Evolutionary conservation across 805 yeast species (phyloP), one percentile per base, ranked within the genome.

Genomic region (Metschnikowia matae): DNA sequence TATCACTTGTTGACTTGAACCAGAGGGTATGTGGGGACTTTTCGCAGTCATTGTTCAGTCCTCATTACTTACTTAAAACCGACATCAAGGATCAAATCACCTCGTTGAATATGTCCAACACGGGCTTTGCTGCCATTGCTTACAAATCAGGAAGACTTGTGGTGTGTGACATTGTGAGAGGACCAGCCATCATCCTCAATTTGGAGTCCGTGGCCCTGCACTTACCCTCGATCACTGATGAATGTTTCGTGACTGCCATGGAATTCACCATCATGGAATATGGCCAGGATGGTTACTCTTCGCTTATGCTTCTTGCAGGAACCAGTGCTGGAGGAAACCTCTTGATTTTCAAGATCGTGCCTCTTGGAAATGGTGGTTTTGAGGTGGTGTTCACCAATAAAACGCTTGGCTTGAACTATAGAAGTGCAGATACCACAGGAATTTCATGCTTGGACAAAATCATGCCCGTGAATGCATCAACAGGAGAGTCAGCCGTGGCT

Each of bases 91-190:
- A 70, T 26, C 52, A 55, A 32, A 83, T 87, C 8, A 73, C 91
- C 0, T 79, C 87, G 1, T 53, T 91, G 44, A 75, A 78, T 48
- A 79, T 87, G 64, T 84, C 91, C 53, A 79, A 85, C 54, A 74
- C 89, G 44, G 97, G 97, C 0, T 91, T 94, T 69, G 87, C 86
- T 7, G 94, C 87, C 0, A 72, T 88, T 39, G 96, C 87, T 0
- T 89, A 86, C 64, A 78, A 77, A 42, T 77, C 83, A 13, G 97
- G 98, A n/a, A 75, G 81, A 34, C 54, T 92, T 15, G 67, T 85
- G 2, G 82, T 92, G 0, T 70, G 91, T 51, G 97, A 92, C 67
- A 62, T 71, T 20, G 74, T 87, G 49, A 75, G 97, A 51, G 87
- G 87, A 1, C 91, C 91, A 0, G 89, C 88, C 0, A 67, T 84